Conservation (phyloP, 495 filamentous ascomycete species). For the Xylaria telfairii region DNA sequence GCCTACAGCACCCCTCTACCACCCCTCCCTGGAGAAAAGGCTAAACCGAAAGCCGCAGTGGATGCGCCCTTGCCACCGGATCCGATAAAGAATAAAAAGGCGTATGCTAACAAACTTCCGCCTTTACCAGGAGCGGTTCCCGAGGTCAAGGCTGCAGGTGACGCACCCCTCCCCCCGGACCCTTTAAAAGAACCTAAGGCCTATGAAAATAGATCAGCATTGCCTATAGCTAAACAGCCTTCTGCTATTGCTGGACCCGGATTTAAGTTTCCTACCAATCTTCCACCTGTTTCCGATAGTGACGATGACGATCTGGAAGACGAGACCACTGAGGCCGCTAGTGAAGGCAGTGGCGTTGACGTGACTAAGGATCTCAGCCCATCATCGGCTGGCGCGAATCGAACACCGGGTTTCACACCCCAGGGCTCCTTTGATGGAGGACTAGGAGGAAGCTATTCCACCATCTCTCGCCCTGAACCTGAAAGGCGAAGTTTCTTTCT, state of each 20-base stretch:
- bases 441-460: slow-evolving; percentile 51
- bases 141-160: slow-evolving; percentile 31
- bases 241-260: slow-evolving; percentile 31
- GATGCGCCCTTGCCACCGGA: slow-evolving; percentile 52
- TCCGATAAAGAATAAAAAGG: slow-evolving; percentile 46
- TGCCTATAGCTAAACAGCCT: slow-evolving; percentile 31
- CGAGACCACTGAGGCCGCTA: slow-evolving; percentile 50
- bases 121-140: slow-evolving; percentile 41
- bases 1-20: slow-evolving; percentile 46
- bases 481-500: slow-evolving; percentile 62
- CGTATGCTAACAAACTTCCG: slow-evolving; percentile 44
- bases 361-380: slow-evolving; percentile 72
- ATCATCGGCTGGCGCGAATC: slow-evolving; percentile 50
- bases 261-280: slow-evolving; percentile 38
- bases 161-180: slow-evolving; percentile 36
- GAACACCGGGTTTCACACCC: slow-evolving; percentile 65
- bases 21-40: slow-evolving; percentile 40
- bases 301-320: slow-evolving; percentile 52
- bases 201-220: slow-evolving; percentile 31
- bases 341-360: slow-evolving; percentile 68
- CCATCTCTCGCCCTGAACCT: slow-evolving; percentile 51
- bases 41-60: slow-evolving; percentile 34
- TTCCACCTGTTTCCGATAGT: slow-evolving; percentile 42
- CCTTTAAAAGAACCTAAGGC: slow-evolving; percentile 36
- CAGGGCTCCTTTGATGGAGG: slow-evolving; percentile 70